phyloP scores from a whole-genome alignment of 139 green algal species.

The Gonium pectorale region DNA sequence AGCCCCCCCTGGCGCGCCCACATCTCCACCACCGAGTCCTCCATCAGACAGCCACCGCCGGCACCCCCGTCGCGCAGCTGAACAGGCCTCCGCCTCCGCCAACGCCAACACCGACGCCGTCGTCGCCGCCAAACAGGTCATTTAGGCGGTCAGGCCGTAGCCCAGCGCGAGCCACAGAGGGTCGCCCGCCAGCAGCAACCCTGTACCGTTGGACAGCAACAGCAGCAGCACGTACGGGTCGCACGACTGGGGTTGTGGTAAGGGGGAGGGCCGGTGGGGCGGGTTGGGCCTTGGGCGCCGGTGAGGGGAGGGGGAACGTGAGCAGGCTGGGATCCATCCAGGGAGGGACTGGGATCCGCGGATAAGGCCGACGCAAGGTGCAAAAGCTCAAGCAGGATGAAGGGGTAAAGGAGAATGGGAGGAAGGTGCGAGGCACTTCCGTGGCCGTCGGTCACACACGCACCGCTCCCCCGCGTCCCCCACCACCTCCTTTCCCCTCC shows the following conservation, averaged over 20 bases:
- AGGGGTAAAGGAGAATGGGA: too few relatives aligned
- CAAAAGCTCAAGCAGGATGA: too few relatives aligned
- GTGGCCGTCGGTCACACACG: too few relatives aligned
- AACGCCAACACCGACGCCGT: background rate
- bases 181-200: conserved; percentile 59
- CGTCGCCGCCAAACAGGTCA: background rate
- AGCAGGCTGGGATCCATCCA: too few relatives aligned
- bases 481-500: too few relatives aligned
- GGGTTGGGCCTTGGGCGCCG: too few relatives aligned
- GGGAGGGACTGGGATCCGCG: too few relatives aligned
- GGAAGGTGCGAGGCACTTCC: too few relatives aligned
- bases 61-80: background rate
- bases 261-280: background rate
- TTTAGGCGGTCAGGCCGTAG: background rate
- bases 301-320: too few relatives aligned
- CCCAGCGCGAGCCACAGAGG: conserved; percentile 1
- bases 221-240: conserved; percentile 79
- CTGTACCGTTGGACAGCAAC: conserved; percentile 66
- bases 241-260: conserved; percentile 27
- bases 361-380: too few relatives aligned
- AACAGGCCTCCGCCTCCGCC: background rate
- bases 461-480: too few relatives aligned
- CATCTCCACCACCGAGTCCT: conserved; percentile 20
- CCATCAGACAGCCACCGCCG: background rate
- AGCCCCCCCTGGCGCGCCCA: conserved; percentile 1